Evolutionary conservation across 495 filamentous ascomycete species (phyloP), one percentile per base, ranked within the genome.

Genomic region (Parathielavia appendiculata): DNA sequence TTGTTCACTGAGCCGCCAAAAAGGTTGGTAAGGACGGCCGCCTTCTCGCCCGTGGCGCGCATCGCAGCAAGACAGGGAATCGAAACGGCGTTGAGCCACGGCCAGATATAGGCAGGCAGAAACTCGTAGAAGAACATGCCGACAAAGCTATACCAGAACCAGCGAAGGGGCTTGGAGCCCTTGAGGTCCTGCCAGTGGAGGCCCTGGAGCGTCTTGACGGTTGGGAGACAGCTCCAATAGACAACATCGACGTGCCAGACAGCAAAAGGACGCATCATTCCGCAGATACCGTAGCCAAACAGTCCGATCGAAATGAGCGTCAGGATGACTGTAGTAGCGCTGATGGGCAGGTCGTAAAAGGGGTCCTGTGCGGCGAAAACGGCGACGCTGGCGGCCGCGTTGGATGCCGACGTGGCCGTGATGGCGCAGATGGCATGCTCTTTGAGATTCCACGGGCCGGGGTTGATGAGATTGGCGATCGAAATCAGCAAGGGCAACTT

Each of bases 1-100:
- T 86, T 84, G 26, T 72, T 76, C 5, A 70, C 60, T 0, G 81
- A 66, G 1, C 83, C 83, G 12, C 83, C 83, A 49, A 86, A 86
- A 8, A 85, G 40, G 50, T 73, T 74, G 51, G 81, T 83, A 66
- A 87, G 83, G 4, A 85, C 77, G 41, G 51, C 46, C 13, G 69
- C 73, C 60, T 78, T 67, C 50, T 77, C 71, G 5, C 74, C 69
- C 3, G 61, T 63, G 1, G 64, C 61, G 26, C 57, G n/a, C 64
- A 59, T 61, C 0, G 64, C 54, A 11, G 82, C 83, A 7, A 86
- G 69, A 58, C 82, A 84, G 59, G 81, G 78, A 35, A 86, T 76
- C 1, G 76, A 80, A 32, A 86, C 63, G 9, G 79, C 78, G 36
- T 75, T 78, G 6, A 85, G 72, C 69, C 77, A 74, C 0, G 80